A percentile compares a stretch with the other conserved stretches of the same genome.
phyloP scores from a whole-genome alignment of 176 grass and related monocot genomes.

The Aegilops umbellulata region DNA sequence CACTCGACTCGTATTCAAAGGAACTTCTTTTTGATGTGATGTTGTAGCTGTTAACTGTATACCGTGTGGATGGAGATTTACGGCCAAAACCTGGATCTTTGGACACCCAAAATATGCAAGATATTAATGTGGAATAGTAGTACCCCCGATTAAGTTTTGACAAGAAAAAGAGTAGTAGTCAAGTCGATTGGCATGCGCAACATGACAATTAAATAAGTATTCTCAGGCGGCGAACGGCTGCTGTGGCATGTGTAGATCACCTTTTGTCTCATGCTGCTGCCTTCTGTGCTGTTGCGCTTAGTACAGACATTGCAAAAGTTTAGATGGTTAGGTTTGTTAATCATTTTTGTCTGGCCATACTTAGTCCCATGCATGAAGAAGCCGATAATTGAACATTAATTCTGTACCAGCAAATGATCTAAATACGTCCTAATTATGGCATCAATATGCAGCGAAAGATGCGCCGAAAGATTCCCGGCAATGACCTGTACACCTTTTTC shows the following conservation, averaged over 20 bases:
- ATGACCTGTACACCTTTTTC: constrained; percentile 15
- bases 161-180: not conserved
- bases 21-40: no score
- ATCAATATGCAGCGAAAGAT: not conserved
- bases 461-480: constrained; percentile 23
- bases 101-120: not conserved
- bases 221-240: not conserved
- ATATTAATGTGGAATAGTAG: not conserved
- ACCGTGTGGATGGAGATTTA: not conserved
- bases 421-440: not conserved
- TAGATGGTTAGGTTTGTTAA: not conserved
- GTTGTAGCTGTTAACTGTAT: no score
- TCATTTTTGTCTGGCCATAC: not conserved
- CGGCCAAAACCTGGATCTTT: not conserved
- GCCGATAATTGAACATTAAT: not conserved
- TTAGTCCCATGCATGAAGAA: not conserved
- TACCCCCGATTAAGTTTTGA: not conserved
- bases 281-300: constrained; percentile 6
- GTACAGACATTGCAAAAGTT: constrained; percentile 19
- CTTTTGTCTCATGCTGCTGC: constrained; percentile 41
- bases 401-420: not conserved
- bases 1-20: not conserved
- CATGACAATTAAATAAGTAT: constrained; percentile 10
- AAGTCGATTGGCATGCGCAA: constrained; percentile 11
- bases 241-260: not conserved